Evolutionary conservation across 1,284 basidiomycete species (phyloP), one percentile per base, ranked within the genome.

Genomic region (Schizophyllum commune): DNA sequence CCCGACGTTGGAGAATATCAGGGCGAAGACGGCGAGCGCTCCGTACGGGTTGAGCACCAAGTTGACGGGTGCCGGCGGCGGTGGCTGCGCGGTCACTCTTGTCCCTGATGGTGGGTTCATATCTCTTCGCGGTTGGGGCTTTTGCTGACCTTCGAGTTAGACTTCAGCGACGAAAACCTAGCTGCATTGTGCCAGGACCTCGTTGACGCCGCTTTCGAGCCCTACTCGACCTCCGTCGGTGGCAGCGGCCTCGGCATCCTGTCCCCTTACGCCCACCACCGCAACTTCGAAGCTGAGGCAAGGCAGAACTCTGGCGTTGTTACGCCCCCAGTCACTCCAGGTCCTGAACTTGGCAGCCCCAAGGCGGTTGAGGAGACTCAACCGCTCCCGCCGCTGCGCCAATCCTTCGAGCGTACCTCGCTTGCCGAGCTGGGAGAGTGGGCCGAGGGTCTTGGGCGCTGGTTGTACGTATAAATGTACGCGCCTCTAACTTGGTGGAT

Each of bases 11-110:
- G 97, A 99, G 74, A 77, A 81, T 52, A 94, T 98, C 67, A 85
- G 89, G 60, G 75, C 79, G 33, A 86, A 83, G 68, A 94, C 94
- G 0, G 75, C 79, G 4, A 77, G 78, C 15, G 69, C 77, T 64
- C 86, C 87, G 6, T 91, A 89, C 74, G 77, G 76, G 5, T 79
- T 99, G 56, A 87, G 88, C 66, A 98, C 96, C n/a, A 99, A 99
- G 79, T 76, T 99, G 60, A 99, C 97, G 1, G 97, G 97, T 52
- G 96, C 97, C 2, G 97, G 97, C n/a, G 97, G 97, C 32, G 97
- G 97, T 17, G 97, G 97, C 17, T 99, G 97, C 70, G 91, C 96
- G 1, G 94, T 99, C 32, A 98, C 96, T 5, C 83, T 99, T 34
- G 81, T 99, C 58, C 96, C 96, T 58, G 94, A 98, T 75, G 83